Percentiles rank a stretch among this genome's conserved stretches.
phyloP scores from a whole-genome alignment of 1,284 basidiomycete species.

The Rhodotorula sp. region DNA sequence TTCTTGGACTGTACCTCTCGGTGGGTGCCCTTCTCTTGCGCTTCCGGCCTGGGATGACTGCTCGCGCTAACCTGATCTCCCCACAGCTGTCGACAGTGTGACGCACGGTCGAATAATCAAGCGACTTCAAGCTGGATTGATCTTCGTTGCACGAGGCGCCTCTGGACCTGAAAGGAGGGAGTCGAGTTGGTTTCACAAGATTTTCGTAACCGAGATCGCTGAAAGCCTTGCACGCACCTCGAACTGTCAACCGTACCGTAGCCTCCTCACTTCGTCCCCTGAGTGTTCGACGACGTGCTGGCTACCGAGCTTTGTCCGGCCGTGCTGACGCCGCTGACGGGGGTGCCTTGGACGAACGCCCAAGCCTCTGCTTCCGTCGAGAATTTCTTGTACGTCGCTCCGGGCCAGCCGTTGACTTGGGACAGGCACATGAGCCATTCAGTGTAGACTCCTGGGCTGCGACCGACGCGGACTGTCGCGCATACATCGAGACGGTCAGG shows the following conservation, averaged over 20 bases:
- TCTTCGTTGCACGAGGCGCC: slow-evolving; percentile 14
- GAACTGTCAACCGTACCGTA: slow-evolving; percentile 19
- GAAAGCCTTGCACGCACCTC: background rate
- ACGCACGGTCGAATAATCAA: slow-evolving; percentile 26
- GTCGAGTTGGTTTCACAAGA: no score
- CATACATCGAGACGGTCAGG: background rate
- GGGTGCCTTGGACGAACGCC: slow-evolving; percentile 38
- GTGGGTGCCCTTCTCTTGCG: background rate
- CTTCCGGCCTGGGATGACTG: no score
- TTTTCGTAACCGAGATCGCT: background rate
- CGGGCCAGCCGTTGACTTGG: slow-evolving; percentile 61
- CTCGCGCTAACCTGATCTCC: background rate
- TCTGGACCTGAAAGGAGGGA: background rate
- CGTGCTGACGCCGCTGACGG: background rate
- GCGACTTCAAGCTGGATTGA: slow-evolving; percentile 20
- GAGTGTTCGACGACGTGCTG: background rate
- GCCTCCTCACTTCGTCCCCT: no score
- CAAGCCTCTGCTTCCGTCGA: slow-evolving; percentile 57
- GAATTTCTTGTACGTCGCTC: slow-evolving; percentile 66
- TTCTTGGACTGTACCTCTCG: slow-evolving; percentile 13
- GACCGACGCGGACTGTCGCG: slow-evolving; percentile 44
- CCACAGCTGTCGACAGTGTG: slow-evolving; percentile 16
- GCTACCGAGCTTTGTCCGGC: background rate
- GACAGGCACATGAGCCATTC: slow-evolving; percentile 56
- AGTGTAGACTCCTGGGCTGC: slow-evolving; percentile 43